Evolutionary conservation across 202 grass and related monocot genomes (phyloP).

Genomic region (Eragrostis tef): DNA sequence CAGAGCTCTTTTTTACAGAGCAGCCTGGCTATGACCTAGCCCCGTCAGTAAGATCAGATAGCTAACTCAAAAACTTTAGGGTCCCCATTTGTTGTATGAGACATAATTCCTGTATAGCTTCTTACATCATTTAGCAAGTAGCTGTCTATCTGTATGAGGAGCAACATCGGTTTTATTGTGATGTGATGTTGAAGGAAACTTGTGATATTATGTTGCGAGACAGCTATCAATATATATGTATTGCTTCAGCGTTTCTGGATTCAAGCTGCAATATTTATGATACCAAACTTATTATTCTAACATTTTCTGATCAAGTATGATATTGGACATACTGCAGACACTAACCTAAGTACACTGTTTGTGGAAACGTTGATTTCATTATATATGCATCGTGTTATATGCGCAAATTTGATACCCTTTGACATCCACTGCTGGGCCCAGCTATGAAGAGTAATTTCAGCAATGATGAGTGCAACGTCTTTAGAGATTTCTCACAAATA

Average conservation of each 20-base stretch:
- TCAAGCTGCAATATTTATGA: conserved; percentile 21
- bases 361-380: background rate
- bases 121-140: conserved; percentile 42
- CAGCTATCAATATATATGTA: conserved; percentile 14
- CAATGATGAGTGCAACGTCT: conserved; percentile 21
- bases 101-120: conserved; percentile 48
- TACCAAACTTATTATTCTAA: conserved; percentile 32
- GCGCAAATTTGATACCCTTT: conserved; percentile 17
- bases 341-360: background rate
- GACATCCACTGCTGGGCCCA: conserved; percentile 9
- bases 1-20: conserved; percentile 50
- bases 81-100: conserved; percentile 41
- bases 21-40: conserved; percentile 44
- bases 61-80: conserved; percentile 47
- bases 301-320: conserved; percentile 29
- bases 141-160: conserved; percentile 27
- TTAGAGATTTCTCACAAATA: conserved; percentile 23
- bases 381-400: conserved; percentile 17
- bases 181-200: conserved; percentile 40
- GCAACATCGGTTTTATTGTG: conserved; percentile 49
- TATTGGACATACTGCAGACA: background rate
- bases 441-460: conserved; percentile 2
- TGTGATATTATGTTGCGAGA: conserved; percentile 29
- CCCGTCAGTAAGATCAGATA: conserved; percentile 45
- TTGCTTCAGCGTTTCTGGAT: conserved; percentile 21